Percentiles rank a stretch among this genome's conserved stretches.
phyloP scores from a whole-genome alignment of 352 stramenopile genomes.

The Phytopythium boreale region DNA sequence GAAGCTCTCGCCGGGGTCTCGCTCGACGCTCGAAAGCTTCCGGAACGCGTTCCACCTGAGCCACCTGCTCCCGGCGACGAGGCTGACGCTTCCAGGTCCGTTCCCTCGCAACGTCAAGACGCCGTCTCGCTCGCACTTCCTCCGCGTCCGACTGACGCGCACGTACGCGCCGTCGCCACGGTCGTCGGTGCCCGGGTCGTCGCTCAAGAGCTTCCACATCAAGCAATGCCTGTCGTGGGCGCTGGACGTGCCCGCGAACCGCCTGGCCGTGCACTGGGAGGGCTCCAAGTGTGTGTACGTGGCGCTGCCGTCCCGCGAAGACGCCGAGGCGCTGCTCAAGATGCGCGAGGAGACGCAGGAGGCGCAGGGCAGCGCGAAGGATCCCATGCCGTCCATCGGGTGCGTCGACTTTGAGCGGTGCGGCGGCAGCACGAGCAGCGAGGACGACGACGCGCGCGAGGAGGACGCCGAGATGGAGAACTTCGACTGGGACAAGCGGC shows the following conservation, averaged over 20 bases:
- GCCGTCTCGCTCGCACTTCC: slow-evolving; percentile 46
- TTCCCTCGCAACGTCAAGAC: slow-evolving; percentile 38
- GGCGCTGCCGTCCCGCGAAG: slow-evolving; percentile 33
- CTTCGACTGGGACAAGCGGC: neutral
- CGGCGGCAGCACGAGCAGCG: neutral
- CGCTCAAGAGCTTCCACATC: slow-evolving; percentile 71
- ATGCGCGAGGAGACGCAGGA: slow-evolving; percentile 28
- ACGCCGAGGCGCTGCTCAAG: slow-evolving; percentile 35
- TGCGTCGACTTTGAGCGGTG: slow-evolving; percentile 58
- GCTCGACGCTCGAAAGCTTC: slow-evolving; percentile 28
- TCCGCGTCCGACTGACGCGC: slow-evolving; percentile 53
- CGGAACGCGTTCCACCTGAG: slow-evolving; percentile 53
- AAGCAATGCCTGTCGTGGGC: slow-evolving; percentile 63
- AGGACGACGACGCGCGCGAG: slow-evolving; percentile 7
- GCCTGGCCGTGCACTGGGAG: slow-evolving; percentile 52
- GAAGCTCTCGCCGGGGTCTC: neutral
- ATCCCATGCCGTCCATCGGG: slow-evolving; percentile 63
- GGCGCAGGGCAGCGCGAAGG: slow-evolving; percentile 30
- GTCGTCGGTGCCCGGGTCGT: slow-evolving; percentile 16
- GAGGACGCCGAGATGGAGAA: neutral
- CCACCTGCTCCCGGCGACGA: slow-evolving; percentile 53
- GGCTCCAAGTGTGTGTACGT: slow-evolving; percentile 48
- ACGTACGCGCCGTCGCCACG: slow-evolving; percentile 27
- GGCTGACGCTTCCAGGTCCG: slow-evolving; percentile 40
- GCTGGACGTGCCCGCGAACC: slow-evolving; percentile 36